Conservation (phyloP, 2,329 filamentous ascomycete species). For the Macrophomina tecta region DNA sequence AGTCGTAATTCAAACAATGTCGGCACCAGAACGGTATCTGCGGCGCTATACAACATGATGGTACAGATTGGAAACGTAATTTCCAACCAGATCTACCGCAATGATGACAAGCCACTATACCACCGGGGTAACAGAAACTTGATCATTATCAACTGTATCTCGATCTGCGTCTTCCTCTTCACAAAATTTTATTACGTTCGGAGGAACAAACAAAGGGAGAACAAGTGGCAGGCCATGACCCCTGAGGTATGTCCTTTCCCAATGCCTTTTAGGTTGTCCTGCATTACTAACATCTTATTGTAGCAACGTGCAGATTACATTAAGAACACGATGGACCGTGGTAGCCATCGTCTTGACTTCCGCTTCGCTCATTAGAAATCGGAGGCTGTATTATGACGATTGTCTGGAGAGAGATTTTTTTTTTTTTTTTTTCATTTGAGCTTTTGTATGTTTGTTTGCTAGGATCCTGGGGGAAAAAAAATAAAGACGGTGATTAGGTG, state of each 20-base stretch:
- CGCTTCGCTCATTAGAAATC: constrained; percentile 38
- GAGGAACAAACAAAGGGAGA: constrained; percentile 46
- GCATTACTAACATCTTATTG: constrained; percentile 17
- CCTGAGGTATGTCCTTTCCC: background rate
- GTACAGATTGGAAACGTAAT: constrained; percentile 57
- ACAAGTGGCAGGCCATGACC: constrained; percentile 39
- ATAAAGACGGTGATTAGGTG: background rate
- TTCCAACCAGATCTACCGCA: constrained; percentile 56
- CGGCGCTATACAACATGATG: constrained; percentile 51
- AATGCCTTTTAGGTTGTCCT: background rate
- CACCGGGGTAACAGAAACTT: constrained; percentile 49
- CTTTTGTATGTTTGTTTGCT: background rate
- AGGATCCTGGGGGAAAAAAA: background rate
- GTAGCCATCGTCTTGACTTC: constrained; percentile 40
- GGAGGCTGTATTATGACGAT: background rate
- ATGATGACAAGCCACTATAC: constrained; percentile 54
- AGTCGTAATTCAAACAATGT: constrained; percentile 48
- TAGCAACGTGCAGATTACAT: constrained; percentile 39
- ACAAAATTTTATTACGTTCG: constrained; percentile 50
- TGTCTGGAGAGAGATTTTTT: background rate
- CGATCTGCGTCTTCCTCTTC: constrained; percentile 42
- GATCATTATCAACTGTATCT: constrained; percentile 40
- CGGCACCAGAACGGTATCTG: constrained; percentile 47
- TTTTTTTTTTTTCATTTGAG: background rate
- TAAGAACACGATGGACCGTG: constrained; percentile 38